Percentiles rank a stretch among this genome's conserved stretches.
These are phyloP conservation scores for Phytophthora cryptogea DNA, from an alignment of 352 stramenopile genomes.

Conservation along the genomic window DNA sequence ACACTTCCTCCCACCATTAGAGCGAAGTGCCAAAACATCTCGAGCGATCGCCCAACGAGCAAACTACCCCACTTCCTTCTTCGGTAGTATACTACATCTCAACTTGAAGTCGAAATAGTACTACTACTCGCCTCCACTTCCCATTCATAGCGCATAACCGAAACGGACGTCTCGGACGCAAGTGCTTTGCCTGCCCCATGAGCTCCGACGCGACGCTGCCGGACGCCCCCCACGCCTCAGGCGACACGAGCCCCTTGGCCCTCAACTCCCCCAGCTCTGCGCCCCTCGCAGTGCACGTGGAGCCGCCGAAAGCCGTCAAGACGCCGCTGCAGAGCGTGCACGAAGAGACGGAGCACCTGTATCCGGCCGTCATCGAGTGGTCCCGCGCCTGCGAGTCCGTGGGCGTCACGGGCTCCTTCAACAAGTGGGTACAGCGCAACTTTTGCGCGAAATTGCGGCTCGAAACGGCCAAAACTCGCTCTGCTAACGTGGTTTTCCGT, in stretches of 20 bases:
- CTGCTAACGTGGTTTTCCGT: background rate
- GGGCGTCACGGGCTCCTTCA: conserved; percentile 80
- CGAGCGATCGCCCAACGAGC: no score
- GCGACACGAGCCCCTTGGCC: conserved; percentile 8
- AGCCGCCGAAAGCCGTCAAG: conserved; percentile 7
- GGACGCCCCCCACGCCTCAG: conserved; percentile 1
- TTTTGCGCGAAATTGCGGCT: background rate
- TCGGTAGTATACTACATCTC: no score
- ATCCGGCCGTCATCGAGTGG: conserved; percentile 69
- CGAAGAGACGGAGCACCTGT: conserved; percentile 54
- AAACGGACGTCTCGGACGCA: conserved; percentile 18
- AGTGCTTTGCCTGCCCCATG: conserved; percentile 12
- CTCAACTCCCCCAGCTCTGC: conserved; percentile 6
- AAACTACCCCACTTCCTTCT: no score
- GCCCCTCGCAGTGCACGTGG: conserved; percentile 6
- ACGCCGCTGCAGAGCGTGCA: conserved; percentile 34
- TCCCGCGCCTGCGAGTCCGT: conserved; percentile 54
- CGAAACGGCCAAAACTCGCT: background rate
- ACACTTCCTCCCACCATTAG: no score
- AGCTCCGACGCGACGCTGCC: conserved; percentile 11
- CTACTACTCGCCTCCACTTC: background rate
- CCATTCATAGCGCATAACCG: conserved; percentile 13
- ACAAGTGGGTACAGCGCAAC: conserved; percentile 51
- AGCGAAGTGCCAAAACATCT: no score
- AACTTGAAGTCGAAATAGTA: background rate